Evolutionary conservation across 75 land plant genomes (phyloP).

Genomic region (Selaginella tamariscina): DNA sequence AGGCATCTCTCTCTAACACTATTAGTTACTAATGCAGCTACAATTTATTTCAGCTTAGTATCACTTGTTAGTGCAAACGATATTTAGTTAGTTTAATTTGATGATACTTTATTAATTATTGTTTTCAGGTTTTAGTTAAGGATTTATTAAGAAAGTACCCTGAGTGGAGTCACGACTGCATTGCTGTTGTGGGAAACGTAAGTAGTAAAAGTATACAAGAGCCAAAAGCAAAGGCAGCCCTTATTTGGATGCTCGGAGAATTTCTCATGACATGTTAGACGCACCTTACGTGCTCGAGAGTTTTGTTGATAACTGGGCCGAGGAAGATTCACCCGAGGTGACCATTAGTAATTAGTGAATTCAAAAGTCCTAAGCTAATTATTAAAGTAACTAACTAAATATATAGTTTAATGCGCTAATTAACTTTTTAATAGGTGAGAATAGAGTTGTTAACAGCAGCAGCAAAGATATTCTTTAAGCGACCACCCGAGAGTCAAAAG

Average conservation of each 20-base stretch:
- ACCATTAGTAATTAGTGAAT: neutral
- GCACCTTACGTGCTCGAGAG: slow-evolving; percentile 90
- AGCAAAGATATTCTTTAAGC: slow-evolving; percentile 80
- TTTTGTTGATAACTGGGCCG: slow-evolving; percentile 83
- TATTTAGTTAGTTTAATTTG: neutral
- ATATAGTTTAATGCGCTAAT: neutral
- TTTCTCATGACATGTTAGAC: slow-evolving; percentile 92
- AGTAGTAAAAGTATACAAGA: slow-evolving; percentile 93
- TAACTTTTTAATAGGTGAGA: slow-evolving; percentile 50
- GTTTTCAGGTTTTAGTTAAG: slow-evolving; percentile 76
- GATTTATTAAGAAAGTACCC: slow-evolving; percentile 94
- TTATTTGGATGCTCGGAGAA: slow-evolving; percentile 98
- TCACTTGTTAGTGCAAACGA: no score
- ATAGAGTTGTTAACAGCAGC: slow-evolving; percentile 89
- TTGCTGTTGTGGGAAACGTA: slow-evolving; percentile 97
- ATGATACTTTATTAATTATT: neutral
- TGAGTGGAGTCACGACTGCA: slow-evolving; percentile 99
- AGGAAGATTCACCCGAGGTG: slow-evolving; percentile 91
- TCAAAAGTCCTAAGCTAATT: slow-evolving; percentile 10
- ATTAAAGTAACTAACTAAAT: neutral
- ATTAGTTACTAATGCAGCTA: no score
- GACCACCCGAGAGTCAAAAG: slow-evolving; percentile 91
- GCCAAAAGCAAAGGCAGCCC: slow-evolving; percentile 92
- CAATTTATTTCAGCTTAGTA: no score
- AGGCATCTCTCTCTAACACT: no score